A percentile compares a stretch with the other conserved stretches of the same genome.
Evolutionary conservation across 1,284 basidiomycete genomes (phyloP).

Genomic region (Puccinia horiana): DNA sequence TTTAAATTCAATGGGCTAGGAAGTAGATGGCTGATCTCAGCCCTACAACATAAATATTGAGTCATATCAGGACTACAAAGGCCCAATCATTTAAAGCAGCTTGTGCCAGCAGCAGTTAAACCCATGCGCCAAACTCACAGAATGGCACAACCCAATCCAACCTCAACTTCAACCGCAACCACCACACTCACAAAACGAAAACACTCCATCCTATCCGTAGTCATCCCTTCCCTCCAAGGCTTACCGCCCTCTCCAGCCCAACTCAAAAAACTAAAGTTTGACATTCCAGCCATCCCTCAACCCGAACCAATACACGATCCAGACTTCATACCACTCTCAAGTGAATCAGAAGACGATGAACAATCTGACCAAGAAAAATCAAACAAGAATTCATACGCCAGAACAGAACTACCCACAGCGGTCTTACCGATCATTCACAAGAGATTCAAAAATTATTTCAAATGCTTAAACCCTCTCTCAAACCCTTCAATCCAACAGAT

Average conservation of each 20-base stretch:
- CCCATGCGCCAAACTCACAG: too few relatives aligned
- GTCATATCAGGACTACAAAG: too few relatives aligned
- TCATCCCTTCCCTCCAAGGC: neutral
- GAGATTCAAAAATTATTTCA: slow-evolving; percentile 19
- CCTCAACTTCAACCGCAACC: neutral
- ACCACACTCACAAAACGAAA: neutral
- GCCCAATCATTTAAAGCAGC: too few relatives aligned
- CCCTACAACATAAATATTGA: too few relatives aligned
- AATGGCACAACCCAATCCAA: too few relatives aligned
- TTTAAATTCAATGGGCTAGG: too few relatives aligned
- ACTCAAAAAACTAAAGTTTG: neutral
- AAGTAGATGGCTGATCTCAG: too few relatives aligned
- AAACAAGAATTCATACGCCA: neutral
- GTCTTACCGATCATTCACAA: neutral
- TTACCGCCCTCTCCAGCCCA: neutral
- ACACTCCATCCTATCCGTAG: neutral
- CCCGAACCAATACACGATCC: neutral
- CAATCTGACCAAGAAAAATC: neutral
- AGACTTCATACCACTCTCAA: slow-evolving; percentile 20
- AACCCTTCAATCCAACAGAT: neutral
- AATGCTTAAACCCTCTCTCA: neutral
- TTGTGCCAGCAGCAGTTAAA: too few relatives aligned
- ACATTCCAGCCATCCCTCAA: neutral
- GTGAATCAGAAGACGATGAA: slow-evolving; percentile 7
- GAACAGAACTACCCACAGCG: neutral